Conservation (phyloP, 2,329 filamentous ascomycete species). For the Stagonosporopsis rhizophila region DNA sequence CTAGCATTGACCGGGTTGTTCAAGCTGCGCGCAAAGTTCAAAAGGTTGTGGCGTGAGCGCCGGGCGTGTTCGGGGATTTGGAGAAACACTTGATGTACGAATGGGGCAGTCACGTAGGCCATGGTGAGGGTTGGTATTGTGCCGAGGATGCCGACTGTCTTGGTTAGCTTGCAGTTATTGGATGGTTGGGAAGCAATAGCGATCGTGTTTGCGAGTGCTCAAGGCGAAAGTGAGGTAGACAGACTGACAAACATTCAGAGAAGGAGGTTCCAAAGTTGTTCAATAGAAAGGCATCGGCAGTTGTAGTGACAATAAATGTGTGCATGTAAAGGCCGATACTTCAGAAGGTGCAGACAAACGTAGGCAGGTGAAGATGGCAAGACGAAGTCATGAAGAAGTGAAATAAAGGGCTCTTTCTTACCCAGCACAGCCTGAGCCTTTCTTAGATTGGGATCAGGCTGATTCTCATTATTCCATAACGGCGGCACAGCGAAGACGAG, state of each 20-base stretch:
- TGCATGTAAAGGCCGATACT: no score
- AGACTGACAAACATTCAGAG: no score
- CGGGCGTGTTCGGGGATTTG: slow-evolving; percentile 41
- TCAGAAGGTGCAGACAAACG: neutral
- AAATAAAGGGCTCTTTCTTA: slow-evolving; percentile 22
- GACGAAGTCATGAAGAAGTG: neutral
- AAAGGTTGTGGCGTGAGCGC: slow-evolving; percentile 33
- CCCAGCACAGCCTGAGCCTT: slow-evolving; percentile 38
- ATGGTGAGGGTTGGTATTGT: slow-evolving; percentile 43
- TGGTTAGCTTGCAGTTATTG: slow-evolving; percentile 4
- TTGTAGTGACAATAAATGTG: neutral
- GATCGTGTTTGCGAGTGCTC: neutral
- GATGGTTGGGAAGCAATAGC: neutral
- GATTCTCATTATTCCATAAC: slow-evolving; percentile 44
- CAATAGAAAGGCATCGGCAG: no score
- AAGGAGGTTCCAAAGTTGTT: no score
- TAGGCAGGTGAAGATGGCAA: no score
- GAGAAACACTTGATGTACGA: slow-evolving; percentile 43
- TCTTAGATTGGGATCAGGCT: slow-evolving; percentile 38
- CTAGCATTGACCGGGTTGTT: slow-evolving; percentile 20
- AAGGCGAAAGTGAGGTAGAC: neutral
- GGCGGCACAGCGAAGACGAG: slow-evolving; percentile 42
- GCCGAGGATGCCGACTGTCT: slow-evolving; percentile 37
- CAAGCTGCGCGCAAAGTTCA: slow-evolving; percentile 31
- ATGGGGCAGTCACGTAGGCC: slow-evolving; percentile 47